Evolutionary conservation across 441 rosid species (phyloP).

Genomic region (Populus tomentosa): DNA sequence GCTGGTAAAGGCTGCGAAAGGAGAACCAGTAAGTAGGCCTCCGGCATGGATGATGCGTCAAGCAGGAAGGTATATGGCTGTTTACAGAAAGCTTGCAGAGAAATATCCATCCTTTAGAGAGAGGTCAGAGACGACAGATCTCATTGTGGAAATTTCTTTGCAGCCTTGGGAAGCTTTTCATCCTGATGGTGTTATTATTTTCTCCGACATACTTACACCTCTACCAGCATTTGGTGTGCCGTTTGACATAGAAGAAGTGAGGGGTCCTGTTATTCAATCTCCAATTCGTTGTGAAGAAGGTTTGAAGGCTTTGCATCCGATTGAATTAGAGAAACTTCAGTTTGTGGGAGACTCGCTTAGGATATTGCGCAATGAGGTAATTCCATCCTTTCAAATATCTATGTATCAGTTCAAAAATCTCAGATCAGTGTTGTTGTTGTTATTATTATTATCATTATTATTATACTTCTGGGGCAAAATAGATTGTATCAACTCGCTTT

Average conservation of each 20-base stretch:
- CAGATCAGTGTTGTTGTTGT: background rate
- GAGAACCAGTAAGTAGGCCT: conserved; percentile 69
- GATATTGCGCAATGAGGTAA: conserved; percentile 77
- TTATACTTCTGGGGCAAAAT: background rate
- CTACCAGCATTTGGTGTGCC: conserved; percentile 91
- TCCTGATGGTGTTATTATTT: conserved; percentile 91
- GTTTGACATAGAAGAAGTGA: conserved; percentile 87
- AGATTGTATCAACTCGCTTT: background rate
- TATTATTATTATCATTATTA: background rate
- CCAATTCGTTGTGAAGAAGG: conserved; percentile 70
- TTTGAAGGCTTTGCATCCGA: conserved; percentile 66
- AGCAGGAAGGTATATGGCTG: conserved; percentile 98
- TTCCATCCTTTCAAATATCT: conserved; percentile 9
- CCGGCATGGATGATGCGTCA: conserved; percentile 99
- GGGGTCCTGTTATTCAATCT: conserved; percentile 78
- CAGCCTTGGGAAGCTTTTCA: conserved; percentile 95
- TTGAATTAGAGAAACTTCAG: conserved; percentile 62
- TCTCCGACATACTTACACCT: conserved; percentile 96
- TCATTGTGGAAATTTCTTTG: conserved; percentile 87
- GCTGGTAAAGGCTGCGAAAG: conserved; percentile 89
- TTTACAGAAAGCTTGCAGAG: conserved; percentile 89
- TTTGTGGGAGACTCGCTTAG: conserved; percentile 81
- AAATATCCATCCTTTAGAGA: conserved; percentile 87
- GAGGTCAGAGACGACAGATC: conserved; percentile 92
- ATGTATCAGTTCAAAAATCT: background rate